Evolutionary conservation across 768 basidiomycete genomes (phyloP), one percentile per base, ranked within the genome.

Genomic region (Russula brevipes): DNA sequence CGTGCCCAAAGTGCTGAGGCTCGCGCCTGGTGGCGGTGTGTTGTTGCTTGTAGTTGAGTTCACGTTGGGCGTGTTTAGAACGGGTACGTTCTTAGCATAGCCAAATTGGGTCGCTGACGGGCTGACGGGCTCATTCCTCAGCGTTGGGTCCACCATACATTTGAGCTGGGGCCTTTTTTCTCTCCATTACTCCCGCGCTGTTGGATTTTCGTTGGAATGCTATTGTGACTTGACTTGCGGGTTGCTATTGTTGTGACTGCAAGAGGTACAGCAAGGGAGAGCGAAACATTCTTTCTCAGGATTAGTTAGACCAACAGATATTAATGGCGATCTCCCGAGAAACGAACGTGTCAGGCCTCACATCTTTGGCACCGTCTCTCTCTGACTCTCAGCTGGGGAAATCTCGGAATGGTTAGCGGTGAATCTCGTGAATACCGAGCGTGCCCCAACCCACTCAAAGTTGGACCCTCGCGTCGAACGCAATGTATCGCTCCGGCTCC

Each of bases 11-110:
- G 94, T 97, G 4, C 81, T 98, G 47, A 84, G 96, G 67, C 82
- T 99, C 31, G 96, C 95, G 12, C 96, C 96, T 0, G 96, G 96
- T 49, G 96, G 96, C 55, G 96, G 96, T 73, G 88, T 99, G 12
- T 75, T 99, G 36, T 78, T 99, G 35, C 82, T 99, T 39, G 95
- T 95, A n/a, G 93, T 95, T 17, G 92, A 94, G 74, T 86, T 90
- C 65, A 92, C 90, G 2, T 74, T 94, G 44, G 85, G 81, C 19
- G 69, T 89, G 60, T 92, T 95, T 74, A 83, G 92, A 66, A 79
- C 85, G 70, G 82, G 89, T 90, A 65, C 19, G 57, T 64, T 44
- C 41, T 49, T 11, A 24, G 2, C 14, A 49, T 24, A 19, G 35
- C 17, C 41, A n/a, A 11, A 19, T n/a, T 31, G 1, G 9, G 17